These are phyloP conservation scores for Penicillium nucicola DNA, from an alignment of 495 filamentous ascomycete species.

Conservation along the genomic window DNA sequence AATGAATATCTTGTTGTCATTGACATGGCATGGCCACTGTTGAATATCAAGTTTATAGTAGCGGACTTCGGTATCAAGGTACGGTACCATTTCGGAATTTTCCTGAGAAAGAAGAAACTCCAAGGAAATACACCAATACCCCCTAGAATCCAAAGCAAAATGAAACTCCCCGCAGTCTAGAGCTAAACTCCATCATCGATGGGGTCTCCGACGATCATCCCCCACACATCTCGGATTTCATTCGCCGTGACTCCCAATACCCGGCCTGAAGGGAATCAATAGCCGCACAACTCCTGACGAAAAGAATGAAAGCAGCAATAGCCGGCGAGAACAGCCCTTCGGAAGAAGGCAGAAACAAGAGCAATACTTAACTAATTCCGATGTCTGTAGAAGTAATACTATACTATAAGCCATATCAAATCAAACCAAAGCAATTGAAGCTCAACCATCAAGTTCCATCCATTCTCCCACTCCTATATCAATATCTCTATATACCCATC, in stretches of 20 bases:
- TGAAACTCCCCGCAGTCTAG: no score
- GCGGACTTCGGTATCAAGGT: no score
- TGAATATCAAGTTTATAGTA: no score
- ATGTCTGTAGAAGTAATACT: no score
- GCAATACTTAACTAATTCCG: not conserved
- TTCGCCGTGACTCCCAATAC: conserved; percentile 1
- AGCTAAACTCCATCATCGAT: not conserved
- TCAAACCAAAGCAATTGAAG: no score
- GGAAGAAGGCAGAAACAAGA: not conserved
- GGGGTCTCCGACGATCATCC: not conserved
- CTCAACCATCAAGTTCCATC: not conserved
- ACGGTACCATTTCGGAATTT: no score
- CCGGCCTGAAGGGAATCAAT: not conserved
- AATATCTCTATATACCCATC: not conserved
- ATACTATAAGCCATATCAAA: no score
- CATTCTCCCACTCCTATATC: not conserved
- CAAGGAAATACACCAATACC: no score
- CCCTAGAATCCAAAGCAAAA: no score
- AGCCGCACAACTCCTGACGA: not conserved
- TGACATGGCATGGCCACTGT: no score
- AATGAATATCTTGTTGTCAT: not conserved
- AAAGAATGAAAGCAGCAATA: not conserved
- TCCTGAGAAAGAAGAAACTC: no score
- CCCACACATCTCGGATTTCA: conserved; percentile 1
- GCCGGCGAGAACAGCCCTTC: not conserved